Evolutionary conservation across 176 grass and related monocot genomes (phyloP).

Genomic region (Aegilops speltoides): DNA sequence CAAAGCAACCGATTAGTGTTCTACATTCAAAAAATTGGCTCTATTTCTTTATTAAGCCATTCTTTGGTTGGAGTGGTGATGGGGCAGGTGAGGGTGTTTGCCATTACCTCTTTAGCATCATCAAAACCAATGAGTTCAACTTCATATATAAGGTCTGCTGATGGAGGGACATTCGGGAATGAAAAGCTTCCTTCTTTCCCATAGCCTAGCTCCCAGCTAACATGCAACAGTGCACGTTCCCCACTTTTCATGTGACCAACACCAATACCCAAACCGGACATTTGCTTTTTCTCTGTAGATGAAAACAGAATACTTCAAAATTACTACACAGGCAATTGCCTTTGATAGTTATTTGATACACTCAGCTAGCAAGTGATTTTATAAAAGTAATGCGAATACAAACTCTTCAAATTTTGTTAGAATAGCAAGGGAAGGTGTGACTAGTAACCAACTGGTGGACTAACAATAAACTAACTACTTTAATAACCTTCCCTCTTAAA

Average conservation of each 20-base stretch:
- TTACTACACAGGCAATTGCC: conserved; percentile 18
- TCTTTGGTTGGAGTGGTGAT: not conserved
- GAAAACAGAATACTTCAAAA: not conserved
- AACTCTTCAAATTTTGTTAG: not conserved
- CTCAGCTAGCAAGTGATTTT: not conserved
- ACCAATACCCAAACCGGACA: conserved; percentile 80
- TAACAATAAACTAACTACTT: not conserved
- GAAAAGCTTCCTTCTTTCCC: conserved; percentile 97
- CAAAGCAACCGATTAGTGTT: not conserved
- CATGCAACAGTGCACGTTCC: conserved; percentile 70
- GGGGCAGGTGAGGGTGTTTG: conserved; percentile 8
- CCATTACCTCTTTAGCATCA: conserved; percentile 80
- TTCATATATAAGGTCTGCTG: conserved; percentile 87
- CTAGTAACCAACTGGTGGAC: not conserved
- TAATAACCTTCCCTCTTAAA: not conserved
- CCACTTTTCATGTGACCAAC: conserved; percentile 77
- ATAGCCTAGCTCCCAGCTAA: conserved; percentile 88
- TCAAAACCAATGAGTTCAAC: conserved; percentile 94
- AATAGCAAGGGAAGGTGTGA: not conserved
- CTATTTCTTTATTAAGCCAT: not conserved
- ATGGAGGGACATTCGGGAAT: conserved; percentile 95
- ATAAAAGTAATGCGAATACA: not conserved
- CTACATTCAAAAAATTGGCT: not conserved
- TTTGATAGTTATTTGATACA: not conserved
- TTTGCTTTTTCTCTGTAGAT: conserved; percentile 69